Base-by-base conservation (phyloP, 108 stramenopile genomes). In the Chaetoceros muelleri region DNA sequence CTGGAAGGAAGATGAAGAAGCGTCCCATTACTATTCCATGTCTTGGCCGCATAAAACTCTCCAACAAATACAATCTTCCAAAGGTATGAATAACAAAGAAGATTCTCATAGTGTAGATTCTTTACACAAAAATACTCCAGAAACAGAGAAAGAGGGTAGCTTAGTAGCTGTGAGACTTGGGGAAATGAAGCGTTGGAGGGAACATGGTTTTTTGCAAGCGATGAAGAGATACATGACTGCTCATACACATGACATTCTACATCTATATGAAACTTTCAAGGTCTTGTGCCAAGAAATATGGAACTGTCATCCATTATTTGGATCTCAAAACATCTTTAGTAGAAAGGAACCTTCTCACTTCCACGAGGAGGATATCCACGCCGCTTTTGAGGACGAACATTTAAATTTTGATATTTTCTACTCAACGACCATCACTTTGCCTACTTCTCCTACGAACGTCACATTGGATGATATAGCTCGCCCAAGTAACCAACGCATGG, bases 321-420 rank as follows among this genome's bases (percentile, higher is more conserved):
- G 61, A 10, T 5, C 17, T 67, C 71, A 20, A 56, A 53, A 48
- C 55, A 62, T 0, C 60, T 44, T 27, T 56, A 69, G 24, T 27
- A 57, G 24, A 66, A 49, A 22, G 66, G 50, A 24, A 53, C 23
- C 24, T 55, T 30, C 7, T 24, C 26, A 29, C 44, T 52, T 10
- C 21, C 48, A 55, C 44, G 48, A 18, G 55, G 56, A 55, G 49
- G 59, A 60, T 49, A 28, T 19, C 21, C 58, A 46, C 20, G 64
- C 3, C 30, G 49, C 25, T 30, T 46, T 24, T 56, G 74, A 69
- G 47, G 44, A 60, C n/a, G 55, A 52, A 19, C 34, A 52, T 1
- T 57, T 57, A 44, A 69, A 74, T 46, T 75, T 69, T 65, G 58
- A 69, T 44, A 40, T 52, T 13, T 30, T 48, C 8, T 48, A 68